Percentiles rank a stretch among this genome's conserved stretches.
Conservation (phyloP, 768 basidiomycete species). For the Boletus sp. region DNA sequence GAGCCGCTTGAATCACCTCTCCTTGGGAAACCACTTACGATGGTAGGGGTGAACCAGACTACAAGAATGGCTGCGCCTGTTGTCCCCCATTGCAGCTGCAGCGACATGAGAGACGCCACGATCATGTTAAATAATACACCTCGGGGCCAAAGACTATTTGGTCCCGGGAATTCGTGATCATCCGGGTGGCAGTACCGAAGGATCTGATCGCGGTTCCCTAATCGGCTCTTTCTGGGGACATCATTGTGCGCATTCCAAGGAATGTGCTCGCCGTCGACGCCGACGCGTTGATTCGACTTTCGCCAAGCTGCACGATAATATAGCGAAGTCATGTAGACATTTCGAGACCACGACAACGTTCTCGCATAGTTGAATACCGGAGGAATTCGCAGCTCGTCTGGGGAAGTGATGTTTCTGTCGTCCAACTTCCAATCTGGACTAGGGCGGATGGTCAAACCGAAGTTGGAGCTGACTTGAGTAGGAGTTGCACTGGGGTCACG, state of each 20-base stretch:
- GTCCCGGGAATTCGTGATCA: not conserved
- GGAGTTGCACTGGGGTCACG: not conserved
- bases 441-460: constrained; percentile 11
- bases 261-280: not conserved
- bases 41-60: constrained; percentile 32
- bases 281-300: not conserved
- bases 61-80: constrained; percentile 27
- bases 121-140: constrained; percentile 24
- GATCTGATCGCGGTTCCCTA: constrained; percentile 18
- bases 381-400: constrained; percentile 21
- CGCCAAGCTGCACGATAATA: constrained; percentile 16
- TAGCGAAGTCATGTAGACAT: constrained; percentile 11
- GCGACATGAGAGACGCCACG: constrained; percentile 27
- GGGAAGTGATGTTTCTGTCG: constrained; percentile 7
- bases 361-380: constrained; percentile 26
- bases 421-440: constrained; percentile 1
- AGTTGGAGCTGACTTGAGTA: not conserved
- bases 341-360: constrained; percentile 16
- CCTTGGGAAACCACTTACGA: constrained; percentile 3
- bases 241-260: not conserved
- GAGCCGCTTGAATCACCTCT: too few relatives aligned
- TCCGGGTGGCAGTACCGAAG: constrained; percentile 19
- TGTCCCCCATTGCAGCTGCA: constrained; percentile 34
- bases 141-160: constrained; percentile 16
- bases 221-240: constrained; percentile 14